Evolutionary conservation across 1,284 basidiomycete genomes (phyloP), one percentile per base, ranked within the genome.

Genomic region (Ceratobasidium sp.): DNA sequence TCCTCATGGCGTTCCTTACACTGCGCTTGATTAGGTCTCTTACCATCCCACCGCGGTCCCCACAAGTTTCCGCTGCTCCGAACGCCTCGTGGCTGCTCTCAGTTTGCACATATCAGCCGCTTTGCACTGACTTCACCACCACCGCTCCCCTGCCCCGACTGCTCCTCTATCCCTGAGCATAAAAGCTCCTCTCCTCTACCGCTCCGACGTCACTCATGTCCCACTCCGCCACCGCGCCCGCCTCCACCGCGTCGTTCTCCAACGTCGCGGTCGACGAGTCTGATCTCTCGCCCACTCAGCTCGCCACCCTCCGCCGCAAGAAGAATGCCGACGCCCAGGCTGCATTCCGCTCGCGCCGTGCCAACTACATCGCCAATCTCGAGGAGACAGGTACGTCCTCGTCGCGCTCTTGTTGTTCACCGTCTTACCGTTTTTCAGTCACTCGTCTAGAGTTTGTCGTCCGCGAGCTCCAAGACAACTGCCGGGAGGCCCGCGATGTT

Each of bases 301-400:
- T 74, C 43, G 76, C 76, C 18, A 49, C 74, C 6, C 73, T 74
- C 49, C 71, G 74, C 43, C 71, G 76, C 28, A 92, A 92, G 85
- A 94, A 93, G 83, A 93, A 93, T 77, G 91, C 91, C 54, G 90
- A 92, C 79, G 89, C 89, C 0, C 89, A 92, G 70, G 75, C 75
- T 43, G 75, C 75, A 11, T 76, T 76, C 50, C 38, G 75, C 23
- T 73, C 73, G 50, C 84, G 92, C 78, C 85, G 92, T 76, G 90
- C 91, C 63, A 93, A 91, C 81, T 94, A 94, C 80, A 94, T 94
- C 79, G 88, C 91, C 57, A 93, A 91, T n/a, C 86, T 94, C 76
- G 92, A 94, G 80, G 92, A 92, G 81, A 92, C 92, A 84, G 91
- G 91, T 91, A 79, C 75, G 83, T 81, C 35, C 44, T 47, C 35